Percentiles rank a stretch among this genome's conserved stretches.
These are phyloP conservation scores for Talaromyces thailandensis DNA, from an alignment of 495 filamentous ascomycete genomes.

Conservation along the genomic window DNA sequence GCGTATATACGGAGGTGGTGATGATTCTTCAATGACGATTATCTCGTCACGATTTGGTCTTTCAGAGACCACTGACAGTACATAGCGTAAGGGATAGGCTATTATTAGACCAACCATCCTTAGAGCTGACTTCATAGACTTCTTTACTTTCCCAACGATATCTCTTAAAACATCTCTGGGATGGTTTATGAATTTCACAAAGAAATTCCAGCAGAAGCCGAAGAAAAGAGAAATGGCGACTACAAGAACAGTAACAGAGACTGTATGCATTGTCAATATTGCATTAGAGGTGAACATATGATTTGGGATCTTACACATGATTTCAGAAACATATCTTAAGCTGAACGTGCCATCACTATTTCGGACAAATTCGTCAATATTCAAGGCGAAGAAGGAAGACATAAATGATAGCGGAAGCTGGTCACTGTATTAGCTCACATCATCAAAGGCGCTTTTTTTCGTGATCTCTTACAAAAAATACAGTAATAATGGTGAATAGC, in stretches of 20 bases:
- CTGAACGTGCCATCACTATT: neutral
- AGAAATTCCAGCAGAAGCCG: neutral
- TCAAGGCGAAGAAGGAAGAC: neutral
- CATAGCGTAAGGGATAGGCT: no score
- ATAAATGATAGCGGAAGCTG: conserved; percentile 1
- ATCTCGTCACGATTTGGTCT: neutral
- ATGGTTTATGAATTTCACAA: neutral
- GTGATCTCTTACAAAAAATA: neutral
- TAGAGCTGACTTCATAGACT: neutral
- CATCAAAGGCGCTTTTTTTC: neutral
- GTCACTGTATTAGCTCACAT: neutral
- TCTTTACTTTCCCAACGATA: neutral
- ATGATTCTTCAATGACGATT: neutral
- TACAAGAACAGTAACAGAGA: neutral
- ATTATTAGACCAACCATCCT: neutral
- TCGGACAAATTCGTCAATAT: conserved; percentile 2
- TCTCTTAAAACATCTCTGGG: neutral
- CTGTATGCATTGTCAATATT: neutral
- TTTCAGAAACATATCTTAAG: conserved; percentile 1
- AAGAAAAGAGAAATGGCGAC: neutral
- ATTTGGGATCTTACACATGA: neutral
- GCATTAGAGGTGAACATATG: neutral
- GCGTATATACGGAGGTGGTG: neutral
- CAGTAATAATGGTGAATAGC: conserved; percentile 48
- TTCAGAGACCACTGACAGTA: neutral